Evolutionary conservation across 2,329 filamentous ascomycete genomes (phyloP).

Genomic region (Cordyceps cateniannulata): DNA sequence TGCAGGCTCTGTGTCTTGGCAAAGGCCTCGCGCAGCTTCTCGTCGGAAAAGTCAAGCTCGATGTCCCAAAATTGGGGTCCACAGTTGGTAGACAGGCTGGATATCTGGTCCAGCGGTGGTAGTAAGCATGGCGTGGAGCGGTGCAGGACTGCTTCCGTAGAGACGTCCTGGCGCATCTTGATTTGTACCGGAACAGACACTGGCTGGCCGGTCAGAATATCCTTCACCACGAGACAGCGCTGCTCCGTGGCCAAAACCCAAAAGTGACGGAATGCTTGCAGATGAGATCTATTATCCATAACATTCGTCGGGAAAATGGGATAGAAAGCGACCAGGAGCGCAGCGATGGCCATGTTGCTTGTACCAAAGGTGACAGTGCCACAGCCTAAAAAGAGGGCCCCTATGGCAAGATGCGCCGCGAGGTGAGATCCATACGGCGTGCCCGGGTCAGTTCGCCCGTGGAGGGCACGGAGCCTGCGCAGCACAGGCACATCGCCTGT

Average conservation of each 20-base stretch:
- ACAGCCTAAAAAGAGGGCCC: constrained; percentile 83
- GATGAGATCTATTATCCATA: constrained; percentile 87
- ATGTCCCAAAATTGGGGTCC: constrained; percentile 73
- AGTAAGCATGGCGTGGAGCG: constrained; percentile 53
- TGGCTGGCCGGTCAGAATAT: constrained; percentile 76
- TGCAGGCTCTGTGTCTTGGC: constrained; percentile 64
- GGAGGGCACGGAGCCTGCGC: constrained; percentile 76
- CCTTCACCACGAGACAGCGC: constrained; percentile 80
- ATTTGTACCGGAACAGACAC: constrained; percentile 68
- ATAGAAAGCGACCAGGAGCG: constrained; percentile 86
- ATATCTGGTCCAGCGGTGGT: constrained; percentile 59
- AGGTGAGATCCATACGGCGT: constrained; percentile 92
- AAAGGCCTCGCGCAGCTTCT: constrained; percentile 56
- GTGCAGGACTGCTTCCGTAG: constrained; percentile 31
- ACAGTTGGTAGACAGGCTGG: constrained; percentile 51
- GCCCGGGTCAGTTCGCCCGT: constrained; percentile 76
- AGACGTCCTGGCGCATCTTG: constrained; percentile 40
- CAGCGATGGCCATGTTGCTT: constrained; percentile 77
- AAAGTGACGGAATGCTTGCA: constrained; percentile 94
- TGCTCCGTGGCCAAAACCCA: constrained; percentile 93
- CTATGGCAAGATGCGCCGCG: constrained; percentile 86
- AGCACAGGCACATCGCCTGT: constrained; percentile 85
- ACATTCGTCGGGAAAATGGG: constrained; percentile 84
- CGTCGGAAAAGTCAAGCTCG: constrained; percentile 65
- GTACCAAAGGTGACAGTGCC: constrained; percentile 90